Base-by-base conservation (phyloP, 306 rosid species). In the Nissolia schottii region DNA sequence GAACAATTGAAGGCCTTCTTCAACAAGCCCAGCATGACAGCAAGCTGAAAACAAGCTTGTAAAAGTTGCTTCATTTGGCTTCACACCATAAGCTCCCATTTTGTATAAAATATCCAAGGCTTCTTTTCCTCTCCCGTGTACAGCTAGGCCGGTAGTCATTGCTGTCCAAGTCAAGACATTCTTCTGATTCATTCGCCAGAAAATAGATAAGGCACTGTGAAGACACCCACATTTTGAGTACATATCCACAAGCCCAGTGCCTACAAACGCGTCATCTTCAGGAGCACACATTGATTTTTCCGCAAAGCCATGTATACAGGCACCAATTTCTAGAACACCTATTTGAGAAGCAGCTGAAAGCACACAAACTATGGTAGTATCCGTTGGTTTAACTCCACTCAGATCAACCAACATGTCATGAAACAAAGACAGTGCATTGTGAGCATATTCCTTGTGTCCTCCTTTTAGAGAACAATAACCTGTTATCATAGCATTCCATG, bases 141-240 rank as follows among this genome's bases (percentile, higher is more conserved):
- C 59, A 38, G 96, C 96, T n/a, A 86, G 75, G 19, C 96, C 96
- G 0, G 90, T 80, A 1, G 83, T 78, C 91, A 88, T 83, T 7
- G 90, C 87, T n/a, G 96, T 89, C 91, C 96, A 92, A 46, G 92
- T 88, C 81, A 89, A 82, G 11, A 92, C 73, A 62, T 86, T 89
- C 78, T 77, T 90, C 82, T 65, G 54, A 11, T 67, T 71, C 90
- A 88, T 89, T 32, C 41, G 74, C 75, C 65, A 65, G 74, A 92
- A 92, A 51, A 83, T 20, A 5, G 67, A 81, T 14, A 81, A 54
- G 57, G 98, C 91, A 70, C 83, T 75, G 27, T 82, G 67, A 19
- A 87, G 75, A 51, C 88, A 83, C 8, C 96, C 96, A 53, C 97
- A 89, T 83, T 92, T 92, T 7, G 92, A 79, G 80, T 92, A 92